A percentile compares a stretch with the other conserved stretches of the same genome.
Evolutionary conservation across 306 rosid genomes (phyloP).

Genomic region (Herpetospermum pedunculosum): DNA sequence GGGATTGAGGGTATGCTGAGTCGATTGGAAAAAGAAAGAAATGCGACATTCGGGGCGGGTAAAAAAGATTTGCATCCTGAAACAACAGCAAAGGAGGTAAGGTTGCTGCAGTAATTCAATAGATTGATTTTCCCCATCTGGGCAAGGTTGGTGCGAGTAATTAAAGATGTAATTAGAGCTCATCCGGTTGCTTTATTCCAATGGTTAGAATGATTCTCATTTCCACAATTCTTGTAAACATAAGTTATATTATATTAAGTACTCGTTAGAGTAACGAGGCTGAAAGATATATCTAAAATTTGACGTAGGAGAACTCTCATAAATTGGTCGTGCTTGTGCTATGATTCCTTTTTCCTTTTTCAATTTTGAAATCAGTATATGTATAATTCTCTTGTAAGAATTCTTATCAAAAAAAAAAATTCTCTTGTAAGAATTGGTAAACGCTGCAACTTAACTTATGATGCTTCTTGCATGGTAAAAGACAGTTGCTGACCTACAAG

Average conservation of each 20-base stretch:
- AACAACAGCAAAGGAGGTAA: constrained; percentile 31
- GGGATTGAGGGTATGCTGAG: constrained; percentile 86
- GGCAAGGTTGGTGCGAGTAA: not conserved
- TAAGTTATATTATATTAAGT: not conserved
- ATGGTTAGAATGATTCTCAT: not conserved
- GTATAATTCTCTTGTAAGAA: not conserved
- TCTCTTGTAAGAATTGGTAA: not conserved
- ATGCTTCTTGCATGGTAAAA: constrained; percentile 39
- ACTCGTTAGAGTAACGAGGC: not conserved
- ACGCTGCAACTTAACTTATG: constrained; percentile 30
- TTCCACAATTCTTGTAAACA: not conserved
- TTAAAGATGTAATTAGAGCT: not conserved
- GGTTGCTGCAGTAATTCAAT: not conserved
- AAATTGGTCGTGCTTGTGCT: not conserved
- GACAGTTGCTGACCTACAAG: constrained; percentile 34
- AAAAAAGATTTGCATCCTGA: constrained; percentile 24
- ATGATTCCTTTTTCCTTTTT: not conserved
- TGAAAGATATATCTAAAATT: not conserved
- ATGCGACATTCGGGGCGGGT: constrained; percentile 25
- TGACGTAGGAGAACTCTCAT: not conserved
- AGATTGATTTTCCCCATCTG: not conserved
- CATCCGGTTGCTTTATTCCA: not conserved
- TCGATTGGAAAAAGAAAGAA: constrained; percentile 72
- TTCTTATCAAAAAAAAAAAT: no score
- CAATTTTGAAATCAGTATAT: not conserved